phyloP scores from a whole-genome alignment of 139 green algal genomes.

The Edaphochlamys debaryana region DNA sequence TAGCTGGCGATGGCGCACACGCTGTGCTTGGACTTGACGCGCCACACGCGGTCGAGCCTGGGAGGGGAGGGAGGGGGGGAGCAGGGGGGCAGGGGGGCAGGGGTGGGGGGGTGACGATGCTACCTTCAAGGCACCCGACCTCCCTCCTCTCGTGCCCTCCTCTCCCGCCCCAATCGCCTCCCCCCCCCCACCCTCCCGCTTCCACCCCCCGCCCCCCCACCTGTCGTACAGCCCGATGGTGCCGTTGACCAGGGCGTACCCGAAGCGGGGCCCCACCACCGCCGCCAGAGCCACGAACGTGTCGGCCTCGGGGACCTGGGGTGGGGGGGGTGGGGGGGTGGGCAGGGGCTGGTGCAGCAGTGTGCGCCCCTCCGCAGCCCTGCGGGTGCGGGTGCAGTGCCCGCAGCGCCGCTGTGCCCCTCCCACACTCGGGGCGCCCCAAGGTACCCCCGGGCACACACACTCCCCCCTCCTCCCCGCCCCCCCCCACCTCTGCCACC shows the following conservation, averaged over 20 bases:
- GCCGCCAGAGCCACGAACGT: conserved; percentile 61
- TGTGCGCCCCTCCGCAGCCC: too few relatives aligned
- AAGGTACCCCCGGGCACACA: too few relatives aligned
- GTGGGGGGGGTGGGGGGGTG: too few relatives aligned
- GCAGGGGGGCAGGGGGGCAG: conserved; percentile 57
- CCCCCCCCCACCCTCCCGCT: too few relatives aligned
- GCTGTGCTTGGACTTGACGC: conserved; percentile 82
- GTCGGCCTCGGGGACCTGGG: conserved; percentile 77
- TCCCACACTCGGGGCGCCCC: too few relatives aligned
- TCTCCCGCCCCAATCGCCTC: neutral
- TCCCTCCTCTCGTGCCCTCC: too few relatives aligned
- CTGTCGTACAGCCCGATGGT: conserved; percentile 79
- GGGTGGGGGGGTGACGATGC: too few relatives aligned
- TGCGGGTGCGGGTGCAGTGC: too few relatives aligned
- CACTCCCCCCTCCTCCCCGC: too few relatives aligned
- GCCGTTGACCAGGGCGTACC: conserved; percentile 80
- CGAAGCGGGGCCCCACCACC: conserved; percentile 57
- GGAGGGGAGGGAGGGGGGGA: conserved; percentile 70
- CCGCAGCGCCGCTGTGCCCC: too few relatives aligned
- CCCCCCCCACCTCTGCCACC: conserved; percentile 66
- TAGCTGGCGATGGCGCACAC: conserved; percentile 61
- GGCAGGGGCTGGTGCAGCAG: too few relatives aligned
- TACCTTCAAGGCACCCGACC: too few relatives aligned
- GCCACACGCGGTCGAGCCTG: conserved; percentile 70
- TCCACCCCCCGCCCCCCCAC: neutral